Percentiles rank a stretch among this genome's conserved stretches.
phyloP scores from a whole-genome alignment of 1,284 basidiomycete genomes.

The Papiliotrema terrestris region DNA sequence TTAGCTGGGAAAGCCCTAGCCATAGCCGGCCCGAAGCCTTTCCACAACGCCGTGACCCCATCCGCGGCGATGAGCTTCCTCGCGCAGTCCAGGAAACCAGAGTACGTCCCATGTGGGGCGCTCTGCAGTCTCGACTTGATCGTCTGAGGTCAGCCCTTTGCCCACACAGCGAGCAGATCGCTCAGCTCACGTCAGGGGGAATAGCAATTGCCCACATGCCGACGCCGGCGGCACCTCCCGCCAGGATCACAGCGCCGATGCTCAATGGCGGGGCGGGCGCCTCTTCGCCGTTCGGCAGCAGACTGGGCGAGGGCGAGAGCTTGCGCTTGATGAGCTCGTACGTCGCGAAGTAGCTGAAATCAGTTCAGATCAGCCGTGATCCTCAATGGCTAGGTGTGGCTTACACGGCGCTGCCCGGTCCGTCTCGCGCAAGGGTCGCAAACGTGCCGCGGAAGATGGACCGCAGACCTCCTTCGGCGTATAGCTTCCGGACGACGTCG shows the following conservation, averaged over 20 bases:
- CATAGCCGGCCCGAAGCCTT: slow-evolving; percentile 97
- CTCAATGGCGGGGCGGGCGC: slow-evolving; percentile 77
- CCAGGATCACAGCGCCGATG: slow-evolving; percentile 80
- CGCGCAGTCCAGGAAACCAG: slow-evolving; percentile 88
- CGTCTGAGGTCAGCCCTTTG: slow-evolving; percentile 56
- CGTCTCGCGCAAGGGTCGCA: slow-evolving; percentile 90
- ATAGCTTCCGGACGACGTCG: slow-evolving; percentile 87
- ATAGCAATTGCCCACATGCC: slow-evolving; percentile 98
- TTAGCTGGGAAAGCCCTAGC: slow-evolving; percentile 64
- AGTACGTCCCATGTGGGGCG: slow-evolving; percentile 94
- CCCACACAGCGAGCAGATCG: neutral
- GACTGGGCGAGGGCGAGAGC: slow-evolving; percentile 51
- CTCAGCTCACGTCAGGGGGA: slow-evolving; percentile 76
- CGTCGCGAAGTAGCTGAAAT: slow-evolving; percentile 83
- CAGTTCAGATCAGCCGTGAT: neutral
- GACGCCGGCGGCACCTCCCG: slow-evolving; percentile 91
- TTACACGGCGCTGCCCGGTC: slow-evolving; percentile 92
- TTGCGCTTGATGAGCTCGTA: slow-evolving; percentile 92
- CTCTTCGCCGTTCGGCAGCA: slow-evolving; percentile 56
- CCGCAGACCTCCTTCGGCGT: slow-evolving; percentile 87
- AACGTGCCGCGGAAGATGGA: slow-evolving; percentile 91
- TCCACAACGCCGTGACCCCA: slow-evolving; percentile 87
- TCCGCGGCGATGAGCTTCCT: slow-evolving; percentile 89
- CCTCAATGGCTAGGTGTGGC: slow-evolving; percentile 40
- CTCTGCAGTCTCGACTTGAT: slow-evolving; percentile 95